A percentile compares a stretch with the other conserved stretches of the same genome.
phyloP scores from a whole-genome alignment of 805 yeast genomes.

The Pichia pseudocactophila region DNA sequence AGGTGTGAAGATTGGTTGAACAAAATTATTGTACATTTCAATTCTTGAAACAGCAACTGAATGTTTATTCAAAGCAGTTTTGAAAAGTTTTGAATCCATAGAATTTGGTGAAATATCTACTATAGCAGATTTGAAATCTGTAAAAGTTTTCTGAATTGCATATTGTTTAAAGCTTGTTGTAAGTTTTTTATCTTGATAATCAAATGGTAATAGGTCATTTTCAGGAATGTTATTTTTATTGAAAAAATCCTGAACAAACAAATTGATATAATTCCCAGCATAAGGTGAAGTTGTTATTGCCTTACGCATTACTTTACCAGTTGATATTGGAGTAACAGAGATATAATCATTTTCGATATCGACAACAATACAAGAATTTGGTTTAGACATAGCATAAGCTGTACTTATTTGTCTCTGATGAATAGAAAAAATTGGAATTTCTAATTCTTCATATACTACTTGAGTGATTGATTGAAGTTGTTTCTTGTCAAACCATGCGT shows the following conservation, averaged over 20 bases:
- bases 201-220: conserved; percentile 9
- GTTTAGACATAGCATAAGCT: conserved; percentile 66
- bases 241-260: conserved; percentile 47
- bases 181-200: conserved; percentile 4
- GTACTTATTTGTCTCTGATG: conserved; percentile 72
- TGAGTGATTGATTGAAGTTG: conserved; percentile 52
- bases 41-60: conserved; percentile 31
- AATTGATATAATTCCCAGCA: conserved; percentile 79
- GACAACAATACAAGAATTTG: conserved; percentile 64
- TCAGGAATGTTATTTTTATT: conserved; percentile 14
- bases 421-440: conserved; percentile 70
- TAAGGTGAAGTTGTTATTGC: conserved; percentile 58
- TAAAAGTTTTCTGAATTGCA: conserved; percentile 33
- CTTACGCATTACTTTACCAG: conserved; percentile 62
- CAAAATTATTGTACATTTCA: conserved; percentile 21
- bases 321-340: conserved; percentile 67
- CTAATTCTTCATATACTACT: conserved; percentile 62
- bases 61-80: conserved; percentile 47
- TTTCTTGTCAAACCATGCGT: conserved; percentile 59
- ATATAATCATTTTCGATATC: conserved; percentile 69
- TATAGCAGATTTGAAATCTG: conserved; percentile 38
- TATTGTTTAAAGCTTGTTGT: conserved; percentile 31
- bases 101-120: conserved; percentile 24
- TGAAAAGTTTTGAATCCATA: conserved; percentile 35
- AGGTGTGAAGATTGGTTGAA: conserved; percentile 71